Conservation (phyloP, 306 rosid species). For the Crataegus laevigata region DNA sequence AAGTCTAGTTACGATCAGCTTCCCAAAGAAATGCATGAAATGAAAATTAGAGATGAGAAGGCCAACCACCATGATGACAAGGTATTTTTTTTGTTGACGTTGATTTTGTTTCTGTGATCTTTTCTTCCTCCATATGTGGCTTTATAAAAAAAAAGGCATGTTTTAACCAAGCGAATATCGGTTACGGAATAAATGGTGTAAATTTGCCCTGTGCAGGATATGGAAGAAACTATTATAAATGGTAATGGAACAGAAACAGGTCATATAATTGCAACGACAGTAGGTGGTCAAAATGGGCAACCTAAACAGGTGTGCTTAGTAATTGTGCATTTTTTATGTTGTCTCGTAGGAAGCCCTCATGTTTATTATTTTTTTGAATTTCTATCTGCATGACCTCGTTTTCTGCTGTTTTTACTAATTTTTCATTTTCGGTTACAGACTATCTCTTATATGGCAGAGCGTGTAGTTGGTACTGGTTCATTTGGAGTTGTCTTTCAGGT, state of each 20-base stretch:
- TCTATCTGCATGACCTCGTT: neutral
- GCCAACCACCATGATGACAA: constrained; percentile 43
- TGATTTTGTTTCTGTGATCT: neutral
- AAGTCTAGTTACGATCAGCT: constrained; percentile 53
- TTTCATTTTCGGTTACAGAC: constrained; percentile 41
- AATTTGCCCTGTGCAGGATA: constrained; percentile 41
- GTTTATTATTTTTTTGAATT: neutral
- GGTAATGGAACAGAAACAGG: constrained; percentile 88
- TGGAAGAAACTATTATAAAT: constrained; percentile 51
- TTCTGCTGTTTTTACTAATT: neutral
- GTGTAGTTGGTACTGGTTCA: constrained; percentile 93
- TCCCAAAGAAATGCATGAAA: constrained; percentile 59
- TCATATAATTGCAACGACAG: constrained; percentile 69
- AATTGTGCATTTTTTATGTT: neutral
- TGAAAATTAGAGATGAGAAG: constrained; percentile 73
- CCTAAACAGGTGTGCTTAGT: constrained; percentile 59
- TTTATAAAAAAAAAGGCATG: neutral
- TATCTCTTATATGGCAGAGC: constrained; percentile 89
- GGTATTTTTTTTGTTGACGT: constrained; percentile 26
- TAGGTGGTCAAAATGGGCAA: constrained; percentile 72
- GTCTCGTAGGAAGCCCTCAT: neutral
- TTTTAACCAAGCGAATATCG: neutral
- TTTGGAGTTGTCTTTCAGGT: constrained; percentile 97
- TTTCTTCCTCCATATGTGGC: neutral
- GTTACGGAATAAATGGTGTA: neutral